Conservation (phyloP, 2,329 filamentous ascomycete species). For the Rhinocladiella similis region DNA sequence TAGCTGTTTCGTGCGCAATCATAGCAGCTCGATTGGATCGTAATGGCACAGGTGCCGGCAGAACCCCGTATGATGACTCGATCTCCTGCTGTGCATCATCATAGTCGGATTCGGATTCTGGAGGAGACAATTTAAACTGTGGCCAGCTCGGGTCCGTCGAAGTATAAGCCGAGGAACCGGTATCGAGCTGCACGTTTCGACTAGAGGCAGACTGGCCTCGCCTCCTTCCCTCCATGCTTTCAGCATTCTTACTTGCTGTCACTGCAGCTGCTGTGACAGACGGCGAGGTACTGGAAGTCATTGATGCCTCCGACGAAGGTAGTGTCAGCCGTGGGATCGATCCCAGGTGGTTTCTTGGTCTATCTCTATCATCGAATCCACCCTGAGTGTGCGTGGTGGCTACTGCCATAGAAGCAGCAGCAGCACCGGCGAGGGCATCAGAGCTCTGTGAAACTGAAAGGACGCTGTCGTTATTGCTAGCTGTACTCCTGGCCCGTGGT, state of each 20-base stretch:
- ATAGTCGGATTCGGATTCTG: constrained; percentile 19
- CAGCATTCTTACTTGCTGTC: constrained; percentile 21
- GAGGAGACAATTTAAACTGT: constrained; percentile 12
- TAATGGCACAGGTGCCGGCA: constrained; percentile 17
- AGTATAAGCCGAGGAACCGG: constrained; percentile 1
- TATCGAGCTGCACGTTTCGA: constrained; percentile 5
- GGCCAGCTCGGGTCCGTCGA: constrained; percentile 7
- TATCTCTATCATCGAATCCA: constrained; percentile 16
- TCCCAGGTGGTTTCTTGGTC: constrained; percentile 12
- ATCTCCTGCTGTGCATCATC: constrained; percentile 2
- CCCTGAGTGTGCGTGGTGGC: constrained; percentile 7
- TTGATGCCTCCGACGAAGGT: constrained; percentile 6
- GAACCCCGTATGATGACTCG: background rate
- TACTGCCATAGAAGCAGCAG: constrained; percentile 21
- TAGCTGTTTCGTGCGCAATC: constrained; percentile 12
- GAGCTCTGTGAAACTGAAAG: constrained; percentile 13
- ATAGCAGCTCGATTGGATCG: constrained; percentile 14
- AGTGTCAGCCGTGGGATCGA: constrained; percentile 10
- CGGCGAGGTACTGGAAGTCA: constrained; percentile 8
- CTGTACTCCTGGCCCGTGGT: constrained; percentile 19
- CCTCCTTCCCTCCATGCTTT: constrained; percentile 12
- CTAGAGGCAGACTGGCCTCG: constrained; percentile 11
- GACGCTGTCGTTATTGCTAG: constrained; percentile 12
- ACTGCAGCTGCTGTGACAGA: constrained; percentile 19
- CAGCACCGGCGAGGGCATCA: constrained; percentile 21